These are phyloP conservation scores for Orychophragmus violaceus DNA, from an alignment of 345 rosid species.

Conservation along the genomic window DNA sequence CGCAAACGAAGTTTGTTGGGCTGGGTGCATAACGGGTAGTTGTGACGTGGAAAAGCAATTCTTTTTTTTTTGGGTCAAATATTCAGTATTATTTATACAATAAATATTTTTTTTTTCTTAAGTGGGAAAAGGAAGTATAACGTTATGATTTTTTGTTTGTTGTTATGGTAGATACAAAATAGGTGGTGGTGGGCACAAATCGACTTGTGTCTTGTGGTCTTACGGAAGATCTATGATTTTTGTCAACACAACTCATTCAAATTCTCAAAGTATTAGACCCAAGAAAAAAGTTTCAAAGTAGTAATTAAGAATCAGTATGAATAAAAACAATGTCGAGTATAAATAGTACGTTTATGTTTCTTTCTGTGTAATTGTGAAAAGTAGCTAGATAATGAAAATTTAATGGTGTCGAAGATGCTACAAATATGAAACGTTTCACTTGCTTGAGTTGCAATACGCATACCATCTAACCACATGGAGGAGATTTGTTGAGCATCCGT, in stretches of 20 bases:
- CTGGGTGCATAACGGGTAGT: slow-evolving; percentile 4
- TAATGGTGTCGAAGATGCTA: background rate
- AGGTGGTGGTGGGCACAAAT: slow-evolving; percentile 22
- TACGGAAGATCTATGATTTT: background rate
- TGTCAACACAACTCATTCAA: slow-evolving; percentile 6
- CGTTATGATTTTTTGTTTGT: slow-evolving; percentile 2
- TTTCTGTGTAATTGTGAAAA: no score
- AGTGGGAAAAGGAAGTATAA: background rate
- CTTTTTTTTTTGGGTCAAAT: no score
- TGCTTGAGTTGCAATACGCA: slow-evolving; percentile 4
- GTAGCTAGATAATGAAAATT: no score
- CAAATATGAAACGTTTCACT: background rate
- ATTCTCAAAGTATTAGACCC: no score
- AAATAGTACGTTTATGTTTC: no score
- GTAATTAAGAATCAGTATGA: background rate
- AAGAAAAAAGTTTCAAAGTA: no score
- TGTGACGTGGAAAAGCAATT: slow-evolving; percentile 12
- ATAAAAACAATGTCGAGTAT: background rate
- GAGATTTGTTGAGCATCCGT: slow-evolving; percentile 2
- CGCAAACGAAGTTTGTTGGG: background rate
- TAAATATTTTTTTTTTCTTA: background rate
- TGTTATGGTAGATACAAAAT: slow-evolving; percentile 15
- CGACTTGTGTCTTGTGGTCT: slow-evolving; percentile 1
- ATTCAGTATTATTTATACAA: background rate
- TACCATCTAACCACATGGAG: background rate